Evolutionary conservation across 2,329 filamentous ascomycete species (phyloP).

Genomic region (Colletotrichum orbiculare): DNA sequence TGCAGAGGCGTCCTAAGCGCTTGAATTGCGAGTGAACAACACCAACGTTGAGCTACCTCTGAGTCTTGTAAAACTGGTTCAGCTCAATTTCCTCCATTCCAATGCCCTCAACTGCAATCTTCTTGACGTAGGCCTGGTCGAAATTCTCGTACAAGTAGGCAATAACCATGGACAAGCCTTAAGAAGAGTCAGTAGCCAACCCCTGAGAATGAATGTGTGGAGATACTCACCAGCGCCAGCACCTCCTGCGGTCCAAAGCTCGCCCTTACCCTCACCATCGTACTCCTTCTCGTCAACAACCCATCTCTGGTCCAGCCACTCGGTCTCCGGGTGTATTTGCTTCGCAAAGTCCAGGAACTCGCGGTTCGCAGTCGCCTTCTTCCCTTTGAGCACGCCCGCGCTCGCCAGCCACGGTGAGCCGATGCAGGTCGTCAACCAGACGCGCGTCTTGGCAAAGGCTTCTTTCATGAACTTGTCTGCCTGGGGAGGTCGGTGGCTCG

Average conservation of each 20-base stretch:
- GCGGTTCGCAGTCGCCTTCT: conserved; percentile 52
- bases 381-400: conserved; percentile 49
- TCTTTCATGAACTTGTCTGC: conserved; percentile 50
- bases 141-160: conserved; percentile 31
- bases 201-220: too few relatives aligned
- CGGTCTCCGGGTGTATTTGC: conserved; percentile 44
- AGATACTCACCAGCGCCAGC: conserved; percentile 48
- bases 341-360: conserved; percentile 42
- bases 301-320: conserved; percentile 53
- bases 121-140: conserved; percentile 23
- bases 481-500: conserved; percentile 43
- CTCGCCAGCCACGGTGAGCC: conserved; percentile 52
- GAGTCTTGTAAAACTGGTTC: conserved; percentile 30
- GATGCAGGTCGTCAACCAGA: conserved; percentile 51
- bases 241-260: conserved; percentile 52
- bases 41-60: not conserved
- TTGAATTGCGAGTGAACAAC: too few relatives aligned
- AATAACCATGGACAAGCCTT: conserved; percentile 23
- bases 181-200: not conserved
- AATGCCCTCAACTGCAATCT: conserved; percentile 13
- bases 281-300: conserved; percentile 48
- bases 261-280: conserved; percentile 42
- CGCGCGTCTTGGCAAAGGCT: conserved; percentile 47
- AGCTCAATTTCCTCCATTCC: conserved; percentile 25
- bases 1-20: too few relatives aligned